Base-by-base conservation (phyloP, 257 asterid genomes). In the Nicotiana attenuata region DNA sequence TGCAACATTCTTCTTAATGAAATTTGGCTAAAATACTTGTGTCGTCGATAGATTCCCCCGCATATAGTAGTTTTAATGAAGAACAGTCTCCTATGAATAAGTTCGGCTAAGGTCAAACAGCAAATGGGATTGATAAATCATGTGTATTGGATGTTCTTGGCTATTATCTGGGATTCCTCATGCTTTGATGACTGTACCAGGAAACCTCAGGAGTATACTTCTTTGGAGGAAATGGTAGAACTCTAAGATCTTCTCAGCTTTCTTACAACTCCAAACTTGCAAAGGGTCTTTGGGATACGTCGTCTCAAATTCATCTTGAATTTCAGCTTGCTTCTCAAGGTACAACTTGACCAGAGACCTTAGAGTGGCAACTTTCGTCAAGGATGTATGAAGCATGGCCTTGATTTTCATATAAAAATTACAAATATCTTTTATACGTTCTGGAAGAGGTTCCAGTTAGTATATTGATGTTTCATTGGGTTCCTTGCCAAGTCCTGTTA, bases 161-260 rank as follows among this genome's bases (percentile, higher is more conserved):
- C 81, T 55, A 10, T 77, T 77, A 38, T 24, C 38, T 22, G 52
- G 59, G 53, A 13, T 3, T 66, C 9, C 59, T 47, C 26, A 52
- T 33, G 14, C 17, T 19, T 6, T 71, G 47, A 16, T 50, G 41
- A 52, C 35, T 64, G 19, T 85, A 80, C 31, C 92, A 94, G 97
- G 97, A 91, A 85, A 88, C 87, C 77, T 92, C 97, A 9, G 98
- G 96, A 52, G 97, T 88, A n/a, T 92, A 90, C 87, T 93, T 91
- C 71, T 93, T 93, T 14, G 97, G 99, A 82, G 99, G 97, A 84
- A 89, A 92, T 19, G 92, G 92, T 35, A 83, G 87, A 86, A 89
- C 85, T 53, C 69, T 91, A 73, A 87, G 83, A 57, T 95, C 99
- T 69, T 95, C 97, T 9, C 55, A 80, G 0, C 89, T 93, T 81